Conservation (phyloP, 202 grass and related monocot species). For the Musa balbisiana region DNA sequence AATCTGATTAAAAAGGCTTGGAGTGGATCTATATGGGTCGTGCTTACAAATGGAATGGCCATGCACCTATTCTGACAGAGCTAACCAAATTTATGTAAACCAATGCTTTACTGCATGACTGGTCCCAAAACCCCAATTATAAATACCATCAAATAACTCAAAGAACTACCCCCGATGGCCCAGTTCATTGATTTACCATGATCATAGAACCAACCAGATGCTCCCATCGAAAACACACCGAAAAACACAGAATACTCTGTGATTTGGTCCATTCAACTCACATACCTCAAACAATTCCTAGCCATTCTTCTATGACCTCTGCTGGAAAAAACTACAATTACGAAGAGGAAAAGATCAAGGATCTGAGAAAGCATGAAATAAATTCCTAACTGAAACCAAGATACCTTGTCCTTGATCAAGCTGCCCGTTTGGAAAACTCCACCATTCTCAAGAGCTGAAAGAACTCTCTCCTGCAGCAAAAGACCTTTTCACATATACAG, state of each 20-base stretch:
- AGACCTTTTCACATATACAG: neutral
- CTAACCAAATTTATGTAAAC: too few relatives aligned
- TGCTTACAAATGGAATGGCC: too few relatives aligned
- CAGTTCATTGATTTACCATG: too few relatives aligned
- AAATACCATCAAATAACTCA: too few relatives aligned
- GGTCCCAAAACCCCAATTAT: too few relatives aligned
- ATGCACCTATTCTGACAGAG: too few relatives aligned
- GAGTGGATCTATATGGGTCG: too few relatives aligned
- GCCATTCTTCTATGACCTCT: neutral
- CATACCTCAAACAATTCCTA: neutral
- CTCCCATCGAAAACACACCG: too few relatives aligned
- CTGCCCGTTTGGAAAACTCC: conserved; percentile 56
- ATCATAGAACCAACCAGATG: too few relatives aligned
- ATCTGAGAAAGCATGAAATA: neutral
- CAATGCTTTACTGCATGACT: too few relatives aligned
- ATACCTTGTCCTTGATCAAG: conserved; percentile 94
- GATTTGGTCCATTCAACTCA: neutral
- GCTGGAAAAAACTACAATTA: neutral
- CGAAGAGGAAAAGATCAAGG: neutral
- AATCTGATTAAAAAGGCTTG: too few relatives aligned
- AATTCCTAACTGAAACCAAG: neutral
- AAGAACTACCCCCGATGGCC: too few relatives aligned
- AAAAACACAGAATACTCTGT: neutral
- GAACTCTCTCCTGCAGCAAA: conserved; percentile 52
- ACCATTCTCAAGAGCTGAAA: conserved; percentile 60